Conservation (phyloP, 208 protist species). For the Trypanosoma caninum region DNA sequence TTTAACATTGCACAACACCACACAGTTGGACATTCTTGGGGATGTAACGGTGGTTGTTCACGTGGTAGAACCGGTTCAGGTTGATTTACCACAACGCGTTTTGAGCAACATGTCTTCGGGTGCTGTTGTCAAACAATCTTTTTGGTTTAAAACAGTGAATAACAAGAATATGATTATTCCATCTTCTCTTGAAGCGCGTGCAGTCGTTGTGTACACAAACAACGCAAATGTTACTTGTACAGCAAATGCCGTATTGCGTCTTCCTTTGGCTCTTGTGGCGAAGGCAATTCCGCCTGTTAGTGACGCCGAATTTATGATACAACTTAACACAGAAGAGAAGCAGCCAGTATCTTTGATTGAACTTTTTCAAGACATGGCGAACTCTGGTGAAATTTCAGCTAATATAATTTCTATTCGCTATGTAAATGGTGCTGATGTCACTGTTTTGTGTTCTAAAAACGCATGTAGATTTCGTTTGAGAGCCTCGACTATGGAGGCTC, state of each 20-base stretch:
- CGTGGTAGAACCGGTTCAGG: conserved; percentile 41
- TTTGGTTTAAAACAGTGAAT: conserved; percentile 31
- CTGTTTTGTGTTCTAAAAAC: conserved; percentile 92
- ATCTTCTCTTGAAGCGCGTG: conserved; percentile 58
- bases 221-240: conserved; percentile 32
- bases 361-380: conserved; percentile 84
- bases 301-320: conserved; percentile 68
- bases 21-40: not conserved
- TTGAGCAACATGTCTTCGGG: conserved; percentile 30
- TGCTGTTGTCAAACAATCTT: conserved; percentile 31
- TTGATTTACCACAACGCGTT: conserved; percentile 21
- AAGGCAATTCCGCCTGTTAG: conserved; percentile 63
- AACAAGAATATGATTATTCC: conserved; percentile 65
- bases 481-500: conserved; percentile 72
- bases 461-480: conserved; percentile 87
- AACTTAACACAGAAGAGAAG: conserved; percentile 86
- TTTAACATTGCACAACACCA: conserved; percentile 9
- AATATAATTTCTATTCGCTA: conserved; percentile 86
- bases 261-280: conserved; percentile 75
- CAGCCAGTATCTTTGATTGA: conserved; percentile 61
- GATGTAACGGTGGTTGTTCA: conserved; percentile 45
- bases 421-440: conserved; percentile 83
- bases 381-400: conserved; percentile 26
- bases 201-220: conserved; percentile 46
- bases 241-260: conserved; percentile 21